Evolutionary conservation across 768 basidiomycete species (phyloP).

Genomic region (Amanita rubescens): DNA sequence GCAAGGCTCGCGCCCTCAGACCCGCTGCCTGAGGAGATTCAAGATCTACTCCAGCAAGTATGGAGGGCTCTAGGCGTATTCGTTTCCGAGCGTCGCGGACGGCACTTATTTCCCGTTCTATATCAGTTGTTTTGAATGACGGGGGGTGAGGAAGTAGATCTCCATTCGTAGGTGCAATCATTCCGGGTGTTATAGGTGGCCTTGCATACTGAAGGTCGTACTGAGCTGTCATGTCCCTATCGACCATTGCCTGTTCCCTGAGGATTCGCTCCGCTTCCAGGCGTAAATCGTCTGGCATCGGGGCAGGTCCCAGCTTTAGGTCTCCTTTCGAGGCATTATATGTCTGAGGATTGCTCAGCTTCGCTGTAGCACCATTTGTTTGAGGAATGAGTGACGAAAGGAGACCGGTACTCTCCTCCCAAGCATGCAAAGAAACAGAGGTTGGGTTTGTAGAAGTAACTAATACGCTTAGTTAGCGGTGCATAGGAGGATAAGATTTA

Average conservation of each 20-base stretch:
- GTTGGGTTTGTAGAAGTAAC: conserved; percentile 69
- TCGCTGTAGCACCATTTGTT: conserved; percentile 39
- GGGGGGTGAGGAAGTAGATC: conserved; percentile 80
- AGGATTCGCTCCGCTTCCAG: conserved; percentile 74
- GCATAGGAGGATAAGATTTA: conserved; percentile 5
- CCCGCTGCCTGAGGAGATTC: conserved; percentile 52
- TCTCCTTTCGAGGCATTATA: conserved; percentile 74
- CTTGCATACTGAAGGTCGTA: conserved; percentile 54
- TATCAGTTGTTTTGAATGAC: conserved; percentile 77
- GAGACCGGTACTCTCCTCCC: conserved; percentile 85
- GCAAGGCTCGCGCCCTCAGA: conserved; percentile 61
- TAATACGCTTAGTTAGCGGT: conserved; percentile 23
- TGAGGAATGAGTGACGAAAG: conserved; percentile 72
- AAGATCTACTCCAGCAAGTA: conserved; percentile 47
- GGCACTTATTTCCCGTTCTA: conserved; percentile 84
- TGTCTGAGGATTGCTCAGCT: conserved; percentile 52
- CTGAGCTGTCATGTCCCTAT: conserved; percentile 58
- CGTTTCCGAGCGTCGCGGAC: conserved; percentile 88
- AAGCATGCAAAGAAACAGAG: conserved; percentile 51
- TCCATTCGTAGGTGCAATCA: conserved; percentile 54
- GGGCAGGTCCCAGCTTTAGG: conserved; percentile 80
- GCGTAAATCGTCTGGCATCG: conserved; percentile 72
- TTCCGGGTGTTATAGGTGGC: conserved; percentile 42
- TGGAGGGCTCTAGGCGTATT: conserved; percentile 80
- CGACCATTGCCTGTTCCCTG: conserved; percentile 74